Evolutionary conservation across 371 early-diverging fungal species (phyloP), one percentile per base, ranked within the genome.

Genomic region (Rhizopus arrhizus): DNA sequence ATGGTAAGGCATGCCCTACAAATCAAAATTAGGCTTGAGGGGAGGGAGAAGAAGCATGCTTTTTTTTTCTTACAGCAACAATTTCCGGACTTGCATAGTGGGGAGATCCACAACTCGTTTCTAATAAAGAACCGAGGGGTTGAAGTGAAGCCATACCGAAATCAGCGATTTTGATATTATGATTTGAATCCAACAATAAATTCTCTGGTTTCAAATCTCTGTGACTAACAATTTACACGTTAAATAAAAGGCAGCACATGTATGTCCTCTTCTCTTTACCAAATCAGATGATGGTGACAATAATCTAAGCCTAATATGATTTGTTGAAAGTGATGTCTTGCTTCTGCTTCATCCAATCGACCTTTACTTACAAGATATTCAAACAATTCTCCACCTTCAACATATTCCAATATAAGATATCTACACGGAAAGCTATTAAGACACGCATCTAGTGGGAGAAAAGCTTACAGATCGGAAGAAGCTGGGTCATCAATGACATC

Each of bases 131-230:
- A 11, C 89, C 88, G 22, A 81, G 59, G 15, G 85, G 87, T 66
- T 91, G 91, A 54, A 91, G 65, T 13, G 86, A 87, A 0, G 93
- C 93, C 91, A 93, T 90, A 40, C 93, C 92, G 66, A 91, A 93
- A 71, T 93, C 92, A 22, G 91, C 93, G 69, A 91, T 87, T 62
- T 92, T 94, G 66, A 95, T 88, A 50, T 85, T 88, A 53, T 78
- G 84, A 36, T 85, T 85, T 47, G 83, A 77, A 71, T 96, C 95
- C 29, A 99, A 77, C 61, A 99, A 81, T 40, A 99, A 77, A 65
- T 99, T 99, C 59, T 89, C 91, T 74, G 97, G 96, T 67, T 99
- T 99, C 31, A 99, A 77, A 75, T 99, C 99, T 56, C 99, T 88
- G 74, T 99, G 98, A 59, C 95, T 93, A 22, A 22, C 22, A 2